These are phyloP conservation scores for Alliaria petiolata DNA, from an alignment of 345 rosid species.

Conservation along the genomic window DNA sequence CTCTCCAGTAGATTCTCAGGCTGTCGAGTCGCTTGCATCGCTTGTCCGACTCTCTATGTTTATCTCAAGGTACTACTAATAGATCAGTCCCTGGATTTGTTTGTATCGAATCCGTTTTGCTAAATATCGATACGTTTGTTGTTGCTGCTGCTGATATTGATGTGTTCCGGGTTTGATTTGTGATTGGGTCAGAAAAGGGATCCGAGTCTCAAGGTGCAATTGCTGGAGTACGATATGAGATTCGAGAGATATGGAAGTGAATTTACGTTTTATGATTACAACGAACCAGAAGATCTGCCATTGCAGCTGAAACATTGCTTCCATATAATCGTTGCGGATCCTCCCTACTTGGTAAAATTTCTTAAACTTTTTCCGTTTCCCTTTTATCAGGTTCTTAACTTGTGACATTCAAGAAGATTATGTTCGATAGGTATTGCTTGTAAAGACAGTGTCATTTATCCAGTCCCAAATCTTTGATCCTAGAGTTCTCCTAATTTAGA, in stretches of 20 bases:
- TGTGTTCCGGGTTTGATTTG: not conserved
- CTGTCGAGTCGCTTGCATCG: slow-evolving; percentile 62
- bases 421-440: not conserved
- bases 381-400: not conserved
- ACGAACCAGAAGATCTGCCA: slow-evolving; percentile 65
- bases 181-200: slow-evolving; percentile 56
- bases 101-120: not conserved
- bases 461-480: not conserved
- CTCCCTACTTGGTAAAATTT: slow-evolving; percentile 75
- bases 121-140: not conserved
- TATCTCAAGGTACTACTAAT: slow-evolving; percentile 58
- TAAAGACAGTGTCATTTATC: not conserved
- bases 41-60: slow-evolving; percentile 88
- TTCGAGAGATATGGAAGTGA: slow-evolving; percentile 72
- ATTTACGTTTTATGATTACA: slow-evolving; percentile 78
- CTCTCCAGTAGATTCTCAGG: slow-evolving; percentile 32
- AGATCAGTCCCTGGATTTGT: not conserved
- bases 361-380: not conserved
- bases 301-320: slow-evolving; percentile 55
- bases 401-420: not conserved
- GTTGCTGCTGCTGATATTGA: not conserved
- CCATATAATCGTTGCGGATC: slow-evolving; percentile 77
- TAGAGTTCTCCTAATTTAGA: not conserved
- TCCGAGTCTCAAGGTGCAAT: slow-evolving; percentile 47
- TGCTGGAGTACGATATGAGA: slow-evolving; percentile 77